Evolutionary conservation across 345 rosid genomes (phyloP).

Genomic region (Raphanus raphanistrum): DNA sequence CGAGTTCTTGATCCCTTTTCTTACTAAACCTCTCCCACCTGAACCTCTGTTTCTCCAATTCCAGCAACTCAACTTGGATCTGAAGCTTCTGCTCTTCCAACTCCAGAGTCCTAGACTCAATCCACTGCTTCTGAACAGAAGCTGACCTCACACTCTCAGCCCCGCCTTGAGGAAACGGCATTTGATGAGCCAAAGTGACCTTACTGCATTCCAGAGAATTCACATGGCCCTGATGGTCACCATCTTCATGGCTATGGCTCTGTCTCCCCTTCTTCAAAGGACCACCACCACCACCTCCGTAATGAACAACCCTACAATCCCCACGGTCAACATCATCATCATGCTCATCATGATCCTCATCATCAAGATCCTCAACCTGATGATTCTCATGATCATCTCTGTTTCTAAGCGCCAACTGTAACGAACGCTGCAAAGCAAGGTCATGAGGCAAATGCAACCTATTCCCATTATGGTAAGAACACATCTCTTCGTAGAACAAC

Average conservation of each 20-base stretch:
- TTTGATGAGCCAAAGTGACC: constrained; percentile 41
- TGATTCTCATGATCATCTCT: constrained; percentile 60
- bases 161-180: constrained; percentile 43
- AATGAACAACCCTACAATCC: constrained; percentile 45
- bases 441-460: constrained; percentile 93
- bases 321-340: constrained; percentile 54
- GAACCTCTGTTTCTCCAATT: constrained; percentile 78
- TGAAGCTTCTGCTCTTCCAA: constrained; percentile 81
- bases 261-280: constrained; percentile 65
- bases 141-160: constrained; percentile 53
- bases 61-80: constrained; percentile 73
- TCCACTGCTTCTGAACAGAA: constrained; percentile 66
- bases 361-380: constrained; percentile 60
- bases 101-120: constrained; percentile 65
- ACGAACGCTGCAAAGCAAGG: constrained; percentile 71
- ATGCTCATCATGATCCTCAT: constrained; percentile 36
- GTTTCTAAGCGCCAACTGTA: constrained; percentile 69
- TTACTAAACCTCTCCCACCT: constrained; percentile 84
- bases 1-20: constrained; percentile 78
- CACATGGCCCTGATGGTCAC: constrained; percentile 20
- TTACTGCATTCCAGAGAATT: constrained; percentile 18
- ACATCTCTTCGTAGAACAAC: constrained; percentile 96
- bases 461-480: constrained; percentile 89
- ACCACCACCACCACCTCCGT: constrained; percentile 45
- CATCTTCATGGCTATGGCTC: constrained; percentile 54